Percentiles rank a stretch among this genome's conserved stretches.
Evolutionary conservation across 768 basidiomycete species (phyloP).

Genomic region (Leccinum imitatum): DNA sequence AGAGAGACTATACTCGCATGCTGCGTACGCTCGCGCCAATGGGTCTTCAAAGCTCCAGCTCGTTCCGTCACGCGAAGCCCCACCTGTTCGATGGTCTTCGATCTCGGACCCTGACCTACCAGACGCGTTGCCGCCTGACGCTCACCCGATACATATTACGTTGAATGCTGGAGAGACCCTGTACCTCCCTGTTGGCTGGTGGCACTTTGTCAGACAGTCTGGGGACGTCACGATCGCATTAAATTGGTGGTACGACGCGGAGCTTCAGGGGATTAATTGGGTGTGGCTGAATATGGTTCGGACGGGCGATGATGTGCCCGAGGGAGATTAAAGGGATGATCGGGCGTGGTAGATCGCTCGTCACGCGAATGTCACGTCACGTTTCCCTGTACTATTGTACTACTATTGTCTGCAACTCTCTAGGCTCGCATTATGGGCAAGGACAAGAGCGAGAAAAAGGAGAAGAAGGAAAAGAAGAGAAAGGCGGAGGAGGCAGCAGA

Average conservation of each 20-base stretch:
- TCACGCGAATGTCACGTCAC: slow-evolving; percentile 26
- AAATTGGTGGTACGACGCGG: slow-evolving; percentile 91
- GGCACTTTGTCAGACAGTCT: slow-evolving; percentile 83
- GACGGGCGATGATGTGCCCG: slow-evolving; percentile 25
- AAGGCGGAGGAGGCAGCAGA: slow-evolving; percentile 39
- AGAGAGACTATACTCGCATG: slow-evolving; percentile 69
- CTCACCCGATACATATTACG: slow-evolving; percentile 66
- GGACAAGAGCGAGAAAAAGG: slow-evolving; percentile 77
- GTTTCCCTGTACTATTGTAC: not conserved
- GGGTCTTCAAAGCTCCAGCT: slow-evolving; percentile 28
- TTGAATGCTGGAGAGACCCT: slow-evolving; percentile 74
- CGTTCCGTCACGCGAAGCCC: slow-evolving; percentile 32
- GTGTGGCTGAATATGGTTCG: slow-evolving; percentile 63
- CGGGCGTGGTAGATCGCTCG: not conserved
- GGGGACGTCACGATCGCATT: slow-evolving; percentile 63
- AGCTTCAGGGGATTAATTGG: slow-evolving; percentile 71
- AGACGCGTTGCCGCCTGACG: slow-evolving; percentile 45
- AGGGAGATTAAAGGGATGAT: slow-evolving; percentile 34
- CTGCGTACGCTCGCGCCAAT: slow-evolving; percentile 50
- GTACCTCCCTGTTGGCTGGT: slow-evolving; percentile 93
- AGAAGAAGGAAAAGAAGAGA: slow-evolving; percentile 73
- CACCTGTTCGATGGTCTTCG: slow-evolving; percentile 81
- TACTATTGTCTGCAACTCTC: not conserved
- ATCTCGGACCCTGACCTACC: slow-evolving; percentile 55
- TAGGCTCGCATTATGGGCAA: slow-evolving; percentile 49